A percentile compares a stretch with the other conserved stretches of the same genome.
Evolutionary conservation across 2,329 filamentous ascomycete species (phyloP).

Genomic region (Chaetomium sp.): DNA sequence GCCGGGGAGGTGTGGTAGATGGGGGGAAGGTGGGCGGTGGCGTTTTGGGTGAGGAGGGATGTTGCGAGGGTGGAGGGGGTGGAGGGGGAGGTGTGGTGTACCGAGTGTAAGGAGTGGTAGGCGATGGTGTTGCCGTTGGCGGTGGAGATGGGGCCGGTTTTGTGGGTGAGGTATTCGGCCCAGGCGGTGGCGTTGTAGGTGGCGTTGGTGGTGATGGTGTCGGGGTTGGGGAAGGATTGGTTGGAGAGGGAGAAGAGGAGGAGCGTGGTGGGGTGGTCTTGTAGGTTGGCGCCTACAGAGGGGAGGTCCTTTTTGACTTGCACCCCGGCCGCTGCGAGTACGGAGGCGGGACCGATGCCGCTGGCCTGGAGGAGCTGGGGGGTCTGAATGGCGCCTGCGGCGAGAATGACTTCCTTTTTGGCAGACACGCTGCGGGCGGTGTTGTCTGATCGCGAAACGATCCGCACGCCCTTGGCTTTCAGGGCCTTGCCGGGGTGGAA

Average conservation of each 20-base stretch:
- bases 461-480: conserved; percentile 37
- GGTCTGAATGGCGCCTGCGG: conserved; percentile 43
- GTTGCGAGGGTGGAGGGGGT: conserved; percentile 2
- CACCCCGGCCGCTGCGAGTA: conserved; percentile 43
- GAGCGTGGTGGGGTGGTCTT: conserved; percentile 40
- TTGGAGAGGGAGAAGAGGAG: conserved; percentile 25
- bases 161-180: conserved; percentile 33
- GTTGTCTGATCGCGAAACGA: conserved; percentile 34
- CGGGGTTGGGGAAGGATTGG: conserved; percentile 32
- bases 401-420: conserved; percentile 43
- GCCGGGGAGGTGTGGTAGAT: conserved; percentile 22
- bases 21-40: conserved; percentile 23
- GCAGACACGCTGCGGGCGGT: conserved; percentile 33
- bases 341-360: conserved; percentile 45
- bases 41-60: conserved; percentile 22
- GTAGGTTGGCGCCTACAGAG: conserved; percentile 49
- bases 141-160: conserved; percentile 31
- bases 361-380: conserved; percentile 49
- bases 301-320: conserved; percentile 45
- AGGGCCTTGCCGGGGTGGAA: conserved; percentile 24
- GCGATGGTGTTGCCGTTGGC: conserved; percentile 24
- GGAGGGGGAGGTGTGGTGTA: conserved; percentile 6
- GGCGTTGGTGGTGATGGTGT: conserved; percentile 29
- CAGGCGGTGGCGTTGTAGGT: conserved; percentile 32
- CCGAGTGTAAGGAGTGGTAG: conserved; percentile 25